Evolutionary conservation across 306 rosid species (phyloP), one percentile per base, ranked within the genome.

Genomic region (Canavalia gladiata): DNA sequence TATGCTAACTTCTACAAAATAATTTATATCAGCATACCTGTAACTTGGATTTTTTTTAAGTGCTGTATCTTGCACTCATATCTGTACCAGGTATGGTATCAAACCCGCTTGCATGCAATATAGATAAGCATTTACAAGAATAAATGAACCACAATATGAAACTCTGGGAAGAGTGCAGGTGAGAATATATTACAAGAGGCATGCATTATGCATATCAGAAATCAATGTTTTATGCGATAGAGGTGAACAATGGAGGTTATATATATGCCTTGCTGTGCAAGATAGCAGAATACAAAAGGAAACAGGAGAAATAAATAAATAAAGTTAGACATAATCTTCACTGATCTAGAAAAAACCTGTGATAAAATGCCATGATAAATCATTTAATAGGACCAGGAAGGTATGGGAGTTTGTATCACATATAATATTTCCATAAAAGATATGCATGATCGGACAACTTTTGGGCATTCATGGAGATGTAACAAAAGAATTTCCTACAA

Each of bases 171-270:
- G 31, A 59, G 66, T 7, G 66, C 31, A 59, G 18, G 3, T 59
- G 6, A 33, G 41, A 30, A 42, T 59, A 59, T 6, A 59, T 31
- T 59, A 30, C 66, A 9, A 33, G 42, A 8, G 54, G 54, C 54
- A 49, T 49, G 3, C 47, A 43, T 43, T 43, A 43, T 43, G 54
- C 54, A 8, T 49, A 11, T 8, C 13, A 49, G 13, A 49, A 49
- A 49, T 49, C 54, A 49, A 49, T 1, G 54, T 8, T 3, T 31
- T 10, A 59, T 3, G 66, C 41, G 3, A 3, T 30, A 30, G 41
- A 31, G 66, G 42, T 31, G 7, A 59, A 59, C n/a, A n/a, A 33
- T 59, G 42, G 66, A 59, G 66, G 7, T 42, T 59, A 59, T 59
- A 30, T 18, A 18, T 18, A 6, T 6, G n/a, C 41, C 31, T 3